Conservation (phyloP, 1,284 basidiomycete genomes). For the Meira miltonrushii region DNA sequence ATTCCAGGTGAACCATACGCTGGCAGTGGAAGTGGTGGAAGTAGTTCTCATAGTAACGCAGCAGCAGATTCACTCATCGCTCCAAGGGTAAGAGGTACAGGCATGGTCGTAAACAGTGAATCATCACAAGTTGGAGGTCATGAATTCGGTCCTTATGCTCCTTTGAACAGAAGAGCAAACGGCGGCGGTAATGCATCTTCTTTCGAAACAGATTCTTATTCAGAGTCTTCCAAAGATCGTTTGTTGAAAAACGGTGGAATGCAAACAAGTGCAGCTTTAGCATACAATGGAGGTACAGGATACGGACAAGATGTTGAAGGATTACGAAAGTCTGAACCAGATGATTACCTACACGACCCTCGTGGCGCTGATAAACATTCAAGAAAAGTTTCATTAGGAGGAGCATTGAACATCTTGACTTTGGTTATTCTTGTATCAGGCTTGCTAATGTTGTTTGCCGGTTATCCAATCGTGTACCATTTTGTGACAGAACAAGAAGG, state of each 20-base stretch:
- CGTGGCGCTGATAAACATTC: constrained; percentile 8
- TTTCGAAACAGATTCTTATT: too few species aligned
- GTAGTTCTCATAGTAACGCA: too few species aligned
- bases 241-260: not conserved
- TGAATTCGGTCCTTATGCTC: constrained; percentile 6
- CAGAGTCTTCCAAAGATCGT: not conserved
- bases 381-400: constrained; percentile 18
- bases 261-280: not conserved
- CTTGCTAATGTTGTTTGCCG: constrained; percentile 46
- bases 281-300: not conserved
- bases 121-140: constrained; percentile 2
- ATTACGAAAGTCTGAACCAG: constrained; percentile 8
- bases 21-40: too few species aligned
- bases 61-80: too few species aligned
- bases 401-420: constrained; percentile 38
- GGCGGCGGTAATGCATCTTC: too few species aligned
- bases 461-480: constrained; percentile 34
- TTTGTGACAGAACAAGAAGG: constrained; percentile 9
- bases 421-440: constrained; percentile 32
- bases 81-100: too few species aligned
- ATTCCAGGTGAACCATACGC: too few species aligned
- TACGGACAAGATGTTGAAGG: constrained; percentile 3
- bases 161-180: constrained; percentile 5
- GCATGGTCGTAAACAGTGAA: too few species aligned
- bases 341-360: constrained; percentile 13